A percentile compares a stretch with the other conserved stretches of the same genome.
phyloP scores from a whole-genome alignment of 225 moss, liverwort and hornwort genomes.

The Pseudoscleropodium purum region DNA sequence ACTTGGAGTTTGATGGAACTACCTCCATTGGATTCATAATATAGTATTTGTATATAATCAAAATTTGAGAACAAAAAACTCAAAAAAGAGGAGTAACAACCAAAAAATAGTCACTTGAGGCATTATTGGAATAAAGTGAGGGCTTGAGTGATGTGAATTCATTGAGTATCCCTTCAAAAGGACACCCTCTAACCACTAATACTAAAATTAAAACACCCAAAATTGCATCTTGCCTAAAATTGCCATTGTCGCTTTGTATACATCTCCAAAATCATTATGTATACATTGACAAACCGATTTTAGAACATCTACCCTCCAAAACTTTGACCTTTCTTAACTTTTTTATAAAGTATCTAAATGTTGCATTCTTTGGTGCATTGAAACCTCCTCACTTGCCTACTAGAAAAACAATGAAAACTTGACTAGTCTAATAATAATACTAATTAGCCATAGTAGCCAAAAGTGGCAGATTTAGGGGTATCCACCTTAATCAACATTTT shows the following conservation, averaged over 20 bases:
- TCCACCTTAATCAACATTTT: not conserved
- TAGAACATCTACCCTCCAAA: not conserved
- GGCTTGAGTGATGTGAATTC: too few relatives aligned
- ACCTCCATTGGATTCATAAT: too few relatives aligned
- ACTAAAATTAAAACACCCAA: not conserved
- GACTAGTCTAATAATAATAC: not conserved
- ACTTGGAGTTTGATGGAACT: too few relatives aligned
- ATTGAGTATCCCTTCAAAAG: too few relatives aligned
- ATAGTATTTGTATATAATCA: too few relatives aligned
- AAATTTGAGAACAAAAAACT: too few relatives aligned
- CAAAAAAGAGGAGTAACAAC: too few relatives aligned
- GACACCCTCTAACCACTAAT: not conserved
- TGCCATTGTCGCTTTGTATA: rapidly evolving
- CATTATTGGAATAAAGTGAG: too few relatives aligned
- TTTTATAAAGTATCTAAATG: rapidly evolving
- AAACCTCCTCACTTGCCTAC: not conserved
- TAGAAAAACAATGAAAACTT: not conserved
- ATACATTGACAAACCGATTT: not conserved
- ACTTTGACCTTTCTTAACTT: not conserved
- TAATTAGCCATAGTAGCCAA: too few relatives aligned
- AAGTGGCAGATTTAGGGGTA: not conserved
- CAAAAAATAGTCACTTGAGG: too few relatives aligned
- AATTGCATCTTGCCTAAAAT: not conserved
- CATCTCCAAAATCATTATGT: not conserved
- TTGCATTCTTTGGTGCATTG: rapidly evolving